These are phyloP conservation scores for Mycosphaerella arachidis DNA, from an alignment of 2,329 filamentous ascomycete species.

Conservation along the genomic window DNA sequence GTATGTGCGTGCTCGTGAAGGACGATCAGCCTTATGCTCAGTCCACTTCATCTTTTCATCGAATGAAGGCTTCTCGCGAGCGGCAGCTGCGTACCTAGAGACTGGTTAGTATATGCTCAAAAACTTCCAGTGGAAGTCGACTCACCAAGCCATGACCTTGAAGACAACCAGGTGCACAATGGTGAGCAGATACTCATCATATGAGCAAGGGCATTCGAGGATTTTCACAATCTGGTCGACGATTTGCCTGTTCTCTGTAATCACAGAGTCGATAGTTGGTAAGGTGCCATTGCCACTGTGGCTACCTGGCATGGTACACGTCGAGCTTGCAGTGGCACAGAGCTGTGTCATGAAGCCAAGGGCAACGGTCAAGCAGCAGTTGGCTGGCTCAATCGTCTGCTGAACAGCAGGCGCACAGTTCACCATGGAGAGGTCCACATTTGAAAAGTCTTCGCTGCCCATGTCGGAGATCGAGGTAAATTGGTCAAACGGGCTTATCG, in stretches of 20 bases:
- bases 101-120: neutral
- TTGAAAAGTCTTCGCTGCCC: neutral
- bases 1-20: neutral
- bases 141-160: constrained; percentile 29
- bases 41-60: neutral
- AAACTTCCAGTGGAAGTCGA: too few relatives aligned
- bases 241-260: constrained; percentile 29
- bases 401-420: neutral
- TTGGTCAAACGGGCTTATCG: neutral
- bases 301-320: neutral
- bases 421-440: neutral
- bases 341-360: neutral
- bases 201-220: constrained; percentile 34
- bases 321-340: neutral
- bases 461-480: neutral
- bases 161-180: constrained; percentile 34
- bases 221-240: constrained; percentile 31
- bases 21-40: neutral
- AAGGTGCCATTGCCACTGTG: neutral
- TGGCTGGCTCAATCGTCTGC: neutral
- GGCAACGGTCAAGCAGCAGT: neutral
- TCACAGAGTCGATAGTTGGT: constrained; percentile 18
- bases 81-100: constrained; percentile 31
- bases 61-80: constrained; percentile 5
- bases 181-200: constrained; percentile 33